Percentiles rank a stretch among this genome's conserved stretches.
phyloP scores from a whole-genome alignment of 176 grass and related monocot genomes.

The Aechmea fasciata region DNA sequence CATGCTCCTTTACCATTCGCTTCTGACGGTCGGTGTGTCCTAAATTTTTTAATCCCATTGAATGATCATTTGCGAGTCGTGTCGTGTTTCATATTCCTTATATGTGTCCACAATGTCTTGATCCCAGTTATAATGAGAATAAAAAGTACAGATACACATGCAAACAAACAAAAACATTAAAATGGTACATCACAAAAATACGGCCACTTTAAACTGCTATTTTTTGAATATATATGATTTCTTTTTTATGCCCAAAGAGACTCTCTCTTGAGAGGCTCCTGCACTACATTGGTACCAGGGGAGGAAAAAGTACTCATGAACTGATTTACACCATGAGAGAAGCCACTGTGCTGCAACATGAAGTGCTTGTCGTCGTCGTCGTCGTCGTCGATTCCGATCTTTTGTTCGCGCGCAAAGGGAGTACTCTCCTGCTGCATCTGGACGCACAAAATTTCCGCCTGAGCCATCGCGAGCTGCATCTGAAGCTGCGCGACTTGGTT shows the following conservation, averaged over 20 bases:
- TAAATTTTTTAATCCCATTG: too few relatives aligned
- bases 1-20: too few relatives aligned
- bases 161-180: neutral
- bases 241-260: slow-evolving; percentile 42
- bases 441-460: slow-evolving; percentile 16
- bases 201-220: neutral
- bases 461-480: slow-evolving; percentile 19
- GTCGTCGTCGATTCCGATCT: neutral
- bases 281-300: slow-evolving; percentile 17
- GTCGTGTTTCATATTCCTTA: too few relatives aligned
- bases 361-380: slow-evolving; percentile 3
- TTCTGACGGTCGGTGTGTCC: too few relatives aligned
- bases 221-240: neutral
- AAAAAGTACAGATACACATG: neutral
- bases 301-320: slow-evolving; percentile 4
- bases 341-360: neutral
- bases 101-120: neutral
- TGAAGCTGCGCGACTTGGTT: slow-evolving; percentile 17
- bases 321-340: slow-evolving; percentile 2
- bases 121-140: neutral
- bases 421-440: slow-evolving; percentile 27
- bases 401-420: neutral
- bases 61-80: too few relatives aligned
- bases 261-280: slow-evolving; percentile 58
- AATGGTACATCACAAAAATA: neutral